Base-by-base conservation (phyloP, 116 monocot species). In the Phalaenopsis hybrid region DNA sequence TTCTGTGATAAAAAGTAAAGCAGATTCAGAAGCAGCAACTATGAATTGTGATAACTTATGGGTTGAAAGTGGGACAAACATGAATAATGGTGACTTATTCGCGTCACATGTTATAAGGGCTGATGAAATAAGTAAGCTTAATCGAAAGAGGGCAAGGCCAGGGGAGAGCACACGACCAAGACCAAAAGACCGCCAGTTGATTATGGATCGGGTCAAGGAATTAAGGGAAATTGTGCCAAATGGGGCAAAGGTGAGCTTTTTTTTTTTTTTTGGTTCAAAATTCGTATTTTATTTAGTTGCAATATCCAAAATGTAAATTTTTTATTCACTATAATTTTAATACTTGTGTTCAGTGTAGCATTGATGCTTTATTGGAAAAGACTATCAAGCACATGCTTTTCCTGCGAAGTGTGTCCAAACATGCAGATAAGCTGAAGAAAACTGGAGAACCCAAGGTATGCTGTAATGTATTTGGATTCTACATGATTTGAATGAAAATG, bases 371-470 rank as follows among this genome's bases (percentile, higher is more conserved):
- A 65, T 33, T 91, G 84, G 91, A 91, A 57, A 89, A 87, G 80
- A 89, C 91, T 3, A 87, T 91, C 55, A 91, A 91, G 69, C 91
- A 91, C 81, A 91, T 91, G 87, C 44, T 75, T 75, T 75, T 75
- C 75, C 43, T 75, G 75, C 75, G 45, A 46, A 75, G 75, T 75
- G 75, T 91, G 65, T 79, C 89, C 72, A 87, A 89, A 75, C 84
- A 91, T 84, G 91, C 85, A 10, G 91, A 91, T 65, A 91, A 86
- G 74, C 70, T 91, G 75, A 91, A 86, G 81, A 87, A 89, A 52
- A 75, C 78, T 55, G 84, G 85, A n/a, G 86, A 80, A 45, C 80
- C 80, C 8, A 80, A 68, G 80, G 80, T 80, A 67, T 80, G 67
- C 8, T 15, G 12, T 49, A 51, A 11, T 77, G 73, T 11, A 15